These are phyloP conservation scores for Oleoguttula mirabilis DNA, from an alignment of 495 filamentous ascomycete species.

Conservation along the genomic window DNA sequence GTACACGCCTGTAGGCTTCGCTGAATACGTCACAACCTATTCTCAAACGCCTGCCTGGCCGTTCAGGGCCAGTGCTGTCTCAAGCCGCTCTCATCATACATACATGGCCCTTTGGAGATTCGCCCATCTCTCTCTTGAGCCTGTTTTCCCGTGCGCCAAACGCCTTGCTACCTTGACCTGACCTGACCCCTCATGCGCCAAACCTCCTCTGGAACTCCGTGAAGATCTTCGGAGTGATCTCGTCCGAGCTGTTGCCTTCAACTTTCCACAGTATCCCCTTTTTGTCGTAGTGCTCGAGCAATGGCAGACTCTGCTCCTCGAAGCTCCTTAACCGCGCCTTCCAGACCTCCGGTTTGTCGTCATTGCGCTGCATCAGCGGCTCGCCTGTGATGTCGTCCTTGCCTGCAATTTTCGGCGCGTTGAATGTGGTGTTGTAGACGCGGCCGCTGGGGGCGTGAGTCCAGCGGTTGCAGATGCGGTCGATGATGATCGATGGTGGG, in stretches of 20 bases:
- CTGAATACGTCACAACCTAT: too few relatives aligned
- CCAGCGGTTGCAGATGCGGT: conserved; percentile 82
- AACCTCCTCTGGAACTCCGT: conserved; percentile 71
- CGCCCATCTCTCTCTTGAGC: too few relatives aligned
- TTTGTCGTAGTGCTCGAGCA: conserved; percentile 79
- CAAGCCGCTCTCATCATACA: too few relatives aligned
- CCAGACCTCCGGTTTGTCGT: conserved; percentile 83
- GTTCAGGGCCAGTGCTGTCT: too few relatives aligned
- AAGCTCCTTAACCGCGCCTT: conserved; percentile 66
- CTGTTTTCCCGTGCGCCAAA: too few relatives aligned
- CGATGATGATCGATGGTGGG: conserved; percentile 65
- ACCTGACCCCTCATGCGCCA: conserved; percentile 22
- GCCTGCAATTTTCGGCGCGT: conserved; percentile 66
- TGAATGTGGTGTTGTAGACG: conserved; percentile 89
- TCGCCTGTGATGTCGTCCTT: conserved; percentile 90
- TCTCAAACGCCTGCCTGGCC: too few relatives aligned
- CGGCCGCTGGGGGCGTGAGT: conserved; percentile 85
- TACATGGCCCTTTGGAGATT: too few relatives aligned
- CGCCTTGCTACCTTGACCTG: too few relatives aligned
- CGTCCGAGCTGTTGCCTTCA: conserved; percentile 75
- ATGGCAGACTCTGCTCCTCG: conserved; percentile 68
- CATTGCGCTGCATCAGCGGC: conserved; percentile 62
- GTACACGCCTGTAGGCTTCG: too few relatives aligned
- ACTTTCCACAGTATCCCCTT: conserved; percentile 84
- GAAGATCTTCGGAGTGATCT: conserved; percentile 79